These are phyloP conservation scores for Isoetes taiwanensis DNA, from an alignment of 75 land plant genomes.

Conservation along the genomic window DNA sequence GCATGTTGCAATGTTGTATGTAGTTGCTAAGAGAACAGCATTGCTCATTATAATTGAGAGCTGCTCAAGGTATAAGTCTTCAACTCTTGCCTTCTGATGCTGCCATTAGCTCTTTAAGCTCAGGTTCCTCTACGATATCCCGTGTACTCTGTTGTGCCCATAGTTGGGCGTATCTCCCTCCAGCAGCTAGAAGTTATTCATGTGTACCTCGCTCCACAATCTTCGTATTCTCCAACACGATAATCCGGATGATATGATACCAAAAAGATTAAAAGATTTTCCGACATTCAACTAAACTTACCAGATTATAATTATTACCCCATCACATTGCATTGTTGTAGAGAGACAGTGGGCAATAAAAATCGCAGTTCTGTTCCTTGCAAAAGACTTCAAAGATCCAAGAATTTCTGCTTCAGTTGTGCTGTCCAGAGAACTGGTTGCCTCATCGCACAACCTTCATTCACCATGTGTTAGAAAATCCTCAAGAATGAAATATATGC, in stretches of 20 bases:
- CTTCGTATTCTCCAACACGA: slow-evolving; percentile 80
- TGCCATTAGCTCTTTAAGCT: too few species aligned
- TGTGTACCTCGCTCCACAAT: slow-evolving; percentile 87
- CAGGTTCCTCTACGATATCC: too few species aligned
- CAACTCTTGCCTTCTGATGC: too few species aligned
- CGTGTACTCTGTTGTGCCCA: slow-evolving; percentile 95
- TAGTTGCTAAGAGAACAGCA: too few species aligned
- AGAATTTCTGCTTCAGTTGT: slow-evolving; percentile 90
- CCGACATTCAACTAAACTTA: too few species aligned
- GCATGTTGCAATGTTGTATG: too few species aligned
- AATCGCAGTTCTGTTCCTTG: slow-evolving; percentile 65
- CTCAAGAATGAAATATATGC: too few species aligned
- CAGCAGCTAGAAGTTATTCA: slow-evolving; percentile 49
- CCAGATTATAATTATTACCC: too few species aligned
- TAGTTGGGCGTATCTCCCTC: slow-evolving; percentile 87
- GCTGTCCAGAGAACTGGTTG: slow-evolving; percentile 96
- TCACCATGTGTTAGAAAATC: too few species aligned
- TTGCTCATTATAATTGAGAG: too few species aligned
- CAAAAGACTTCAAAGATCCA: slow-evolving; percentile 54
- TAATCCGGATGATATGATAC: slow-evolving; percentile 34
- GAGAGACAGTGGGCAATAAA: slow-evolving; percentile 95
- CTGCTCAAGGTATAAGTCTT: too few species aligned
- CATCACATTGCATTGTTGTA: slow-evolving; percentile 96
- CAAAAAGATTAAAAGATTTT: too few species aligned
- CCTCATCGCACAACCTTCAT: slow-evolving; percentile 86